Evolutionary conservation across 140 eudicot species (phyloP), one percentile per base, ranked within the genome.

Genomic region (Oenanthe javanica): DNA sequence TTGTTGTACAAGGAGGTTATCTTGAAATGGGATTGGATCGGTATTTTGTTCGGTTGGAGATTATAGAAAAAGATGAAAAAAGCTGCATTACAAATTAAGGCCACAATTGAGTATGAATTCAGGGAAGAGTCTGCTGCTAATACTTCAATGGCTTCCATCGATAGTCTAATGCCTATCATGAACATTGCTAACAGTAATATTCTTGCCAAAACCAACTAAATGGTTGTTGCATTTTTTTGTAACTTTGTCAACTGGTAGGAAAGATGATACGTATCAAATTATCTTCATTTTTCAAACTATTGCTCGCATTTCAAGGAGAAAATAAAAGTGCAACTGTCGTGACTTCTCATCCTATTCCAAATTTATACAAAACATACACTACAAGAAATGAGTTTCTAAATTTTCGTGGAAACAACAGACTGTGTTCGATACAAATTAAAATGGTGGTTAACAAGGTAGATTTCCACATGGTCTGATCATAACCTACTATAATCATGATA

Each of bases 1-100:
- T 89, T 73, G 87, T 83, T 48, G 77, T 86, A 12, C 93, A 91
- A 82, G 96, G 93, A 21, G 93, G 90, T 3, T 87, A 64, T 79
- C 85, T 91, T n/a, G 91, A 87, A 21, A 31, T 89, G 51, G 96
- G 91, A 48, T 87, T 87, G 36, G 76, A 84, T 0, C 85, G 81
- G 50, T 87, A 36, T 67, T 61, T 79, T 42, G 78, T 87, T n/a
- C 86, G 85, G 11, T 16, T 87, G 9, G 87, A 83, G 70, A 80
- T 87, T 4, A 81, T 80, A 10, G 88, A 69, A 31, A 85, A 81
- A 38, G 83, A 81, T 5, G 67, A 45, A 12, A 42, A 81, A 6
- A 77, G 83, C 12, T 77, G 86, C 47, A 9, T 87, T 27, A 82
- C 84, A 43, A n/a, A n/a, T n/a, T n/a, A 87, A 64, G 61, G 19